Conservation (phyloP, 768 basidiomycete species). For the Punctularia strigosozonata region DNA sequence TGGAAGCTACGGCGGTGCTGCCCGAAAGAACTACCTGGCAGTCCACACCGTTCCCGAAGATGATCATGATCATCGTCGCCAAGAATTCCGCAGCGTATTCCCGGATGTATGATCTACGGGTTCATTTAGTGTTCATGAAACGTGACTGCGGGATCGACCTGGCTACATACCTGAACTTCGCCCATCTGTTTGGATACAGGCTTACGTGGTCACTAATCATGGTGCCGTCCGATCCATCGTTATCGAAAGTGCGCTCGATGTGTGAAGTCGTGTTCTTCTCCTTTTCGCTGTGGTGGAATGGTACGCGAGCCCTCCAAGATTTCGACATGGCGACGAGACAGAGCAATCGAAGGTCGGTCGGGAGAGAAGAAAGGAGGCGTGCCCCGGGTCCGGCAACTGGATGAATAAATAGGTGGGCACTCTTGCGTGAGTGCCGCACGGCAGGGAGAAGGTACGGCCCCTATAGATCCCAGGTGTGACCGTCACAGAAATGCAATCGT, state of each 20-base stretch:
- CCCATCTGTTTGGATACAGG: conserved; percentile 11
- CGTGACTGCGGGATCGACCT: neutral
- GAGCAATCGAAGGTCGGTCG: neutral
- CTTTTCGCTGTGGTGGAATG: neutral
- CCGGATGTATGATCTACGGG: conserved; percentile 5
- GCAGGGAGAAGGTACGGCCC: too few species aligned
- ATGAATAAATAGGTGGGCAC: too few species aligned
- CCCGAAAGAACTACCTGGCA: conserved; percentile 13
- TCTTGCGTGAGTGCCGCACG: too few species aligned
- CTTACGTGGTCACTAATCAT: conserved; percentile 4
- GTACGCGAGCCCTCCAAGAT: neutral
- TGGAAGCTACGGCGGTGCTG: conserved; percentile 10
- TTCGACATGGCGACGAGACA: neutral
- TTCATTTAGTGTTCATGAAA: neutral
- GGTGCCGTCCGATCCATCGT: neutral
- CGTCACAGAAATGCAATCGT: too few species aligned
- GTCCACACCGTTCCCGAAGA: conserved; percentile 11
- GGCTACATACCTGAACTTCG: conserved; percentile 8
- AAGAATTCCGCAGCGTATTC: conserved; percentile 16
- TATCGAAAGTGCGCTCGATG: neutral
- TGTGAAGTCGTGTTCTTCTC: neutral
- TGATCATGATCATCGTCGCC: conserved; percentile 14
- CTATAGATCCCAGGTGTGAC: too few species aligned
- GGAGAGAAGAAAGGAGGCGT: too few species aligned
- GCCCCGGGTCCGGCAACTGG: too few species aligned